These are phyloP conservation scores for Aspergillus thermomutatus DNA, from an alignment of 2,329 filamentous ascomycete genomes.

Conservation along the genomic window DNA sequence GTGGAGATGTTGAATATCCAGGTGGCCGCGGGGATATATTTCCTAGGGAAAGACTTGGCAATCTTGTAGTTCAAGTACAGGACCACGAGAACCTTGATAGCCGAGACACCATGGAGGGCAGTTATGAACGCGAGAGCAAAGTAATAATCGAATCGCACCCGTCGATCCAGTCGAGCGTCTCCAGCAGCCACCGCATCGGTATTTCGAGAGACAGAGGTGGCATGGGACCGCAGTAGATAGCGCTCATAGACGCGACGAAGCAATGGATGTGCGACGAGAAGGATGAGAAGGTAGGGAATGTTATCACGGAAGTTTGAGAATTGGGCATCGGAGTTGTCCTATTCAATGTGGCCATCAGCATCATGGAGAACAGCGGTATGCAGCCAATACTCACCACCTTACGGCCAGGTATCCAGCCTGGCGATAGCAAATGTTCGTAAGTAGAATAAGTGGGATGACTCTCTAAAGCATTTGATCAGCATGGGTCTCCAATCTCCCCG, in stretches of 20 bases:
- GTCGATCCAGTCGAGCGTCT: slow-evolving; percentile 61
- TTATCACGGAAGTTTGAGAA: slow-evolving; percentile 84
- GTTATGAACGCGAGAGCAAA: slow-evolving; percentile 79
- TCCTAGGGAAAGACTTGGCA: slow-evolving; percentile 66
- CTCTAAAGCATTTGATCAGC: slow-evolving; percentile 49
- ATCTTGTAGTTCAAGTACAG: slow-evolving; percentile 79
- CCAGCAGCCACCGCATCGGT: slow-evolving; percentile 33
- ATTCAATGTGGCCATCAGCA: slow-evolving; percentile 17
- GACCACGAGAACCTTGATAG: slow-evolving; percentile 76
- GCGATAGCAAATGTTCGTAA: slow-evolving; percentile 66
- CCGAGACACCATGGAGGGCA: slow-evolving; percentile 80
- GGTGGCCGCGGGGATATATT: slow-evolving; percentile 69
- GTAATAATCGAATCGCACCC: slow-evolving; percentile 74
- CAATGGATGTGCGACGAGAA: slow-evolving; percentile 76
- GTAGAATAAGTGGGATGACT: slow-evolving; percentile 76
- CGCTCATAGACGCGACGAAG: slow-evolving; percentile 69
- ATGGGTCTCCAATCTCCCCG: slow-evolving; percentile 1
- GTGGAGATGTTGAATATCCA: slow-evolving; percentile 87
- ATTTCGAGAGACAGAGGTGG: slow-evolving; percentile 19
- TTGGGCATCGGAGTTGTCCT: slow-evolving; percentile 88
- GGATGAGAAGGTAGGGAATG: slow-evolving; percentile 71
- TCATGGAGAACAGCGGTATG: neutral
- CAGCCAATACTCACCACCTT: slow-evolving; percentile 64
- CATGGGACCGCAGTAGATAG: slow-evolving; percentile 43
- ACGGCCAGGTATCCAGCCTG: slow-evolving; percentile 89